A percentile compares a stretch with the other conserved stretches of the same genome.
Conservation (phyloP, 805 yeast species). For the Candida rishiriensis region DNA sequence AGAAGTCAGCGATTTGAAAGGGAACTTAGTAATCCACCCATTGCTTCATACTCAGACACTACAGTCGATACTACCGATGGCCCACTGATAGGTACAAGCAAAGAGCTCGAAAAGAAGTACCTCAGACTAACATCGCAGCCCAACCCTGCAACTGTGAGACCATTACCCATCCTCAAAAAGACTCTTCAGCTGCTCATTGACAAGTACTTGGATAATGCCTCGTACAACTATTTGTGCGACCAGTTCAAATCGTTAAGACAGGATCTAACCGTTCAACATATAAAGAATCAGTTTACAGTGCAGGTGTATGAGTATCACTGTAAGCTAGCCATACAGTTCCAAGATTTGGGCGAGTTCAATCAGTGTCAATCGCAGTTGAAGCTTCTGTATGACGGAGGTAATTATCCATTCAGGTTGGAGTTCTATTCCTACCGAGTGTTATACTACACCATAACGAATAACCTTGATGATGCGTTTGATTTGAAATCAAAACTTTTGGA, state of each 20-base stretch:
- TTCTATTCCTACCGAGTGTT: slow-evolving; percentile 69
- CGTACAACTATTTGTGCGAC: slow-evolving; percentile 76
- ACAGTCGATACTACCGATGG: slow-evolving; percentile 6
- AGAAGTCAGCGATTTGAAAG: slow-evolving; percentile 48
- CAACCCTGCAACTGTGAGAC: slow-evolving; percentile 78
- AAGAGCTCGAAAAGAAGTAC: slow-evolving; percentile 69
- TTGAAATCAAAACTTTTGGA: slow-evolving; percentile 27
- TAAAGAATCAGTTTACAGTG: slow-evolving; percentile 71
- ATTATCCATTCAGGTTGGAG: slow-evolving; percentile 45
- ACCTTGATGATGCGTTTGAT: slow-evolving; percentile 50
- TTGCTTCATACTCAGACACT: slow-evolving; percentile 3
- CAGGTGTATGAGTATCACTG: slow-evolving; percentile 83
- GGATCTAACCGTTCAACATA: slow-evolving; percentile 88
- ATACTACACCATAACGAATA: slow-evolving; percentile 71
- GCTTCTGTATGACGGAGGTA: slow-evolving; percentile 46
- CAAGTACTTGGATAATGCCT: slow-evolving; percentile 46
- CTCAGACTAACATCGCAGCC: slow-evolving; percentile 88
- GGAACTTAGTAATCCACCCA: slow-evolving; percentile 21
- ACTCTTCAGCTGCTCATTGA: slow-evolving; percentile 50
- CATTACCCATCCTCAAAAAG: slow-evolving; percentile 53
- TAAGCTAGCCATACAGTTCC: slow-evolving; percentile 74
- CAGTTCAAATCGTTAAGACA: slow-evolving; percentile 92
- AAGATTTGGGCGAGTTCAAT: slow-evolving; percentile 90
- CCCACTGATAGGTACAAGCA: slow-evolving; percentile 57
- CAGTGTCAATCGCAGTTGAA: slow-evolving; percentile 86